Percentiles rank a stretch among this genome's conserved stretches.
Evolutionary conservation across 225 moss, liverwort and hornwort species (phyloP).

Genomic region (Ulota crispa): DNA sequence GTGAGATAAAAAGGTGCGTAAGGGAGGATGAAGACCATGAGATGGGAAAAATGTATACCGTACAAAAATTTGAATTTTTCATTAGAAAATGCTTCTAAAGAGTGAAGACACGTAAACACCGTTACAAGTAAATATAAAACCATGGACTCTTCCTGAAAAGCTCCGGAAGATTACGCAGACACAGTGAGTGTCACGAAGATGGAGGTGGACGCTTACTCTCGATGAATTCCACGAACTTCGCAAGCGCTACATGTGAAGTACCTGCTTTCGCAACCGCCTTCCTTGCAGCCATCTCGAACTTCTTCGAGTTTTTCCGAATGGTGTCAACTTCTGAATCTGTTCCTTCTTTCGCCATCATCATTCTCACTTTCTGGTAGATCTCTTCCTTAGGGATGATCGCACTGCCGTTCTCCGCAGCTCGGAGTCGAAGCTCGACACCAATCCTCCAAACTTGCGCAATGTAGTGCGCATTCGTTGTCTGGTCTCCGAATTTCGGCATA

Average conservation of each 20-base stretch:
- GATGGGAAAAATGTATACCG: too few species aligned
- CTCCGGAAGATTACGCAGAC: not conserved
- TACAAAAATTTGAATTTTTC: too few species aligned
- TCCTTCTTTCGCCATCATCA: conserved; percentile 22
- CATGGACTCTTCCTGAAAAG: not conserved
- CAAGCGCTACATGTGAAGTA: conserved; percentile 17
- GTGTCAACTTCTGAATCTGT: conserved; percentile 24
- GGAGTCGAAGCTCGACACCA: conserved; percentile 15
- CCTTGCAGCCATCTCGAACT: not conserved
- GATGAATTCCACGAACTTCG: conserved; percentile 17
- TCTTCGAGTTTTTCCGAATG: conserved; percentile 11
- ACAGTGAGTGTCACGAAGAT: not conserved
- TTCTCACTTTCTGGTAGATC: conserved; percentile 17
- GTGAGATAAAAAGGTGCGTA: too few species aligned
- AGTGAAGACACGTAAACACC: too few species aligned
- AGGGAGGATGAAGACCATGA: too few species aligned
- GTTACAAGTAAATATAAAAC: too few species aligned
- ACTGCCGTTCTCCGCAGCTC: not conserved
- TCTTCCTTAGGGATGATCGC: conserved; percentile 12
- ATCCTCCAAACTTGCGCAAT: conserved; percentile 32
- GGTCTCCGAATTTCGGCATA: conserved; percentile 31
- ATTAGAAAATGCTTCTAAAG: too few species aligned
- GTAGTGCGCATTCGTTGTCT: conserved; percentile 34
- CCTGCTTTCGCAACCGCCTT: conserved; percentile 30
- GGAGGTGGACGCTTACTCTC: not conserved